Evolutionary conservation across 2,329 filamentous ascomycete species (phyloP).

Genomic region (Cryphonectria naterciae): DNA sequence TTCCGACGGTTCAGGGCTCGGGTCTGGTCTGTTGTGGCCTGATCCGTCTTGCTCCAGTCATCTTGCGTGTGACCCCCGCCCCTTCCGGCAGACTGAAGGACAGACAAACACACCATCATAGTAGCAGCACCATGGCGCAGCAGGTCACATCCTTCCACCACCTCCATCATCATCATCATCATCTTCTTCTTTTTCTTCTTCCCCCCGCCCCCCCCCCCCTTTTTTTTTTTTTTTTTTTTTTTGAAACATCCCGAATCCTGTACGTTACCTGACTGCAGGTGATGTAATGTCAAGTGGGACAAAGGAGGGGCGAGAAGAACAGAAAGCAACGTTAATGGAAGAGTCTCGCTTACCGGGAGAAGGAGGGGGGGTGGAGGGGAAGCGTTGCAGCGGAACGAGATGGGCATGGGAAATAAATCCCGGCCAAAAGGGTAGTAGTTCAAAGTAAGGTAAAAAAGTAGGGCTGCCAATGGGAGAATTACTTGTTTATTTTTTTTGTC

Average conservation of each 20-base stretch:
- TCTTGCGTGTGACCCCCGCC: not conserved
- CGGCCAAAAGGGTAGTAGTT: not conserved
- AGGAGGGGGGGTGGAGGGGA: no score
- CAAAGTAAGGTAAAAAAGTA: not conserved
- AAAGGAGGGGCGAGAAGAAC: not conserved
- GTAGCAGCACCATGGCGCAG: not conserved
- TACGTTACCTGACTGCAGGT: not conserved
- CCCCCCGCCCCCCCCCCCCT: no score
- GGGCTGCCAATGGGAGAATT: conserved; percentile 14
- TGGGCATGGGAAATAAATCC: not conserved
- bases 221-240: no score
- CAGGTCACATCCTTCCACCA: not conserved
- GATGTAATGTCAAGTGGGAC: not conserved
- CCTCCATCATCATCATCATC: no score
- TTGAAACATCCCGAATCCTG: not conserved
- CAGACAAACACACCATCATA: not conserved
- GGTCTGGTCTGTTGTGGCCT: not conserved
- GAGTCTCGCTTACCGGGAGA: not conserved
- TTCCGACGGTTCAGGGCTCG: not conserved
- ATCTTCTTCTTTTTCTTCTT: no score
- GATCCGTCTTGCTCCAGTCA: not conserved
- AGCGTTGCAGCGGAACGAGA: not conserved
- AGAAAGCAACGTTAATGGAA: not conserved
- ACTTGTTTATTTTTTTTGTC: not conserved
- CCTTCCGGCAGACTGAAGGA: not conserved